Evolutionary conservation across 345 rosid species (phyloP).

Genomic region (Nephelium lappaceum): DNA sequence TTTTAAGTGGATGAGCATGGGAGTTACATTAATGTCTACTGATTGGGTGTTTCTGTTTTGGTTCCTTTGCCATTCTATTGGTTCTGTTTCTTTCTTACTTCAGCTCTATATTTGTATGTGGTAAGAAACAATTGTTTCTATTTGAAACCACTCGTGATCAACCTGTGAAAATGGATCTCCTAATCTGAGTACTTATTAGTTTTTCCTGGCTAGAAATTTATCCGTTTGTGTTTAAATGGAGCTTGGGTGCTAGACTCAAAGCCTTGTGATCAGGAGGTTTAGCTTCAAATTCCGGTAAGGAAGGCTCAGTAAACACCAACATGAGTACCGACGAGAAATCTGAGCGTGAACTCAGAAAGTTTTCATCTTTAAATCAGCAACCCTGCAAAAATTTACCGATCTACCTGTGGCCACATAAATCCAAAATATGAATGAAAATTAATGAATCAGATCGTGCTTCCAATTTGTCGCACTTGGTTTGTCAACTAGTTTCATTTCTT

Average conservation of each 20-base stretch:
- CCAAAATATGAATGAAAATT: too few species aligned
- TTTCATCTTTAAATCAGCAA: background rate
- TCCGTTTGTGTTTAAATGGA: background rate
- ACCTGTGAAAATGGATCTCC: background rate
- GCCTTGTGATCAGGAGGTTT: background rate
- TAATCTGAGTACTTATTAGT: background rate
- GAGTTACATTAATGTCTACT: background rate
- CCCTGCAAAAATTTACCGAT: background rate
- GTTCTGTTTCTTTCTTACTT: background rate
- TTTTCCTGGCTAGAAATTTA: background rate
- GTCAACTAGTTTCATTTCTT: too few species aligned
- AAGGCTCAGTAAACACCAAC: too few species aligned
- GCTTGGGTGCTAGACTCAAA: background rate
- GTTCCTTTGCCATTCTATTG: background rate
- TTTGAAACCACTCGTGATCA: background rate
- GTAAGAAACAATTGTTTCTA: background rate
- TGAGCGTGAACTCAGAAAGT: background rate
- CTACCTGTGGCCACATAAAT: background rate
- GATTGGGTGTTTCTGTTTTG: background rate
- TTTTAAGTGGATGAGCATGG: background rate
- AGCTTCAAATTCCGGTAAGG: too few species aligned
- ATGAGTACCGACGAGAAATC: background rate
- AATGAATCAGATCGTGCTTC: too few species aligned
- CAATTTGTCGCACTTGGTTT: too few species aligned
- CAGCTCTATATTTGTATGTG: background rate